phyloP scores from a whole-genome alignment of 2,329 filamentous ascomycete species.

The Colletotrichum sp. region DNA sequence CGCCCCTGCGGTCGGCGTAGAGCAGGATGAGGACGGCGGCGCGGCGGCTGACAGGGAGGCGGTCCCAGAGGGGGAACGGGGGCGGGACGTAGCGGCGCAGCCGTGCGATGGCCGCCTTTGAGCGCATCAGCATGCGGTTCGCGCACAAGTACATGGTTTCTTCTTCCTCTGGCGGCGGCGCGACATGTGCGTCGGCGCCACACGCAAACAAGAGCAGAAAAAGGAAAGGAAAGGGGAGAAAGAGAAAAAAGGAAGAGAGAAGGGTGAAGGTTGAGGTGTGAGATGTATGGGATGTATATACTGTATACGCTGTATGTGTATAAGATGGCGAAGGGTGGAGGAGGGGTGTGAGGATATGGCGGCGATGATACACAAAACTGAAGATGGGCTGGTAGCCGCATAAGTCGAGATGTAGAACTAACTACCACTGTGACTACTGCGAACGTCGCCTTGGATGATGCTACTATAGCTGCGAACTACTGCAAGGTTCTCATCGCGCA shows the following conservation, averaged over 20 bases:
- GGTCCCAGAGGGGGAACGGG: slow-evolving; percentile 66
- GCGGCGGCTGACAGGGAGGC: slow-evolving; percentile 67
- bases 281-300: not conserved
- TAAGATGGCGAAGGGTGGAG: not conserved
- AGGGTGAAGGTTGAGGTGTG: not conserved
- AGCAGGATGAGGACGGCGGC: slow-evolving; percentile 89
- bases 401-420: not conserved
- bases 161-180: not conserved
- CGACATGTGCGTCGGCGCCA: not conserved
- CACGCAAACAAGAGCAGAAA: not conserved
- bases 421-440: not conserved
- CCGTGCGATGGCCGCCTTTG: slow-evolving; percentile 62
- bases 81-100: slow-evolving; percentile 66
- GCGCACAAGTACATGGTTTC: slow-evolving; percentile 21
- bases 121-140: slow-evolving; percentile 22
- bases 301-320: not conserved
- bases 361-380: not conserved
- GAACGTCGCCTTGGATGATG: not conserved
- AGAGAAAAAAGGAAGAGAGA: not conserved
- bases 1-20: slow-evolving; percentile 82
- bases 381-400: not conserved
- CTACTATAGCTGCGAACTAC: not conserved
- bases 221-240: not conserved
- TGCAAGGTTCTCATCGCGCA: not conserved
- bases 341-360: slow-evolving; percentile 3